Base-by-base conservation (phyloP, 2,329 filamentous ascomycete genomes). In the Pseudogymnoascus sp. region DNA sequence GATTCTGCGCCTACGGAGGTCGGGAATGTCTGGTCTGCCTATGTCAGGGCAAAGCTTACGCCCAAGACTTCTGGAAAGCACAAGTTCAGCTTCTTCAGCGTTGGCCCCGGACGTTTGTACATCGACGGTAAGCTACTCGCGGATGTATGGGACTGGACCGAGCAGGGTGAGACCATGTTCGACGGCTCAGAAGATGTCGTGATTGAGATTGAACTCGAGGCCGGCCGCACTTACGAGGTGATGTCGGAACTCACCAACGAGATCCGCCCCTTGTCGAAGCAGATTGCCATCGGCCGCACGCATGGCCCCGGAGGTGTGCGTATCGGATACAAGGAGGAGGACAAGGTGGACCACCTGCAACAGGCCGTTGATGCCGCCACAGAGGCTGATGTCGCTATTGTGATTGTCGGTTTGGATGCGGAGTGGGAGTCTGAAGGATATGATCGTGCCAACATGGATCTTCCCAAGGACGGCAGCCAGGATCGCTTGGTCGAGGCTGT, bases 371-470 rank as follows among this genome's bases (percentile, higher is more conserved):
- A 83, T 18, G 78, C 80, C 1, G 88, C 88, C 7, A 82, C 77
- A 65, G 78, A 79, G 2, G 84, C 86, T 0, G 87, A 90, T 69
- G 84, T 88, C 12, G 88, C 87, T 2, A 77, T 91, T 5, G 80
- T 91, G 1, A 81, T 90, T 59, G 83, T 89, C 8, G 88, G 88
- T 1, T 78, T 90, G 0, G 88, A 90, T 71, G 83, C 83, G 5
- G 88, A 91, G 71, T 91, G 87, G 87, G 88, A 91, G 70, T 89
- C 87, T 1, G 88, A 90, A 72, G 88, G 88, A 1, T 88, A 88
- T 64, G 88, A 90, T 70, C 81, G 87, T 55, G 76, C 79, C 62
- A 83, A 78, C 62, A 84, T 87, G 81, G 82, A 85, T 65, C 75
- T 88, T 4, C 84, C 85, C 37, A 76, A 75, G 28, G 76, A 81